phyloP scores from a whole-genome alignment of 306 rosid genomes.

The Vigna reflexopilosa region DNA sequence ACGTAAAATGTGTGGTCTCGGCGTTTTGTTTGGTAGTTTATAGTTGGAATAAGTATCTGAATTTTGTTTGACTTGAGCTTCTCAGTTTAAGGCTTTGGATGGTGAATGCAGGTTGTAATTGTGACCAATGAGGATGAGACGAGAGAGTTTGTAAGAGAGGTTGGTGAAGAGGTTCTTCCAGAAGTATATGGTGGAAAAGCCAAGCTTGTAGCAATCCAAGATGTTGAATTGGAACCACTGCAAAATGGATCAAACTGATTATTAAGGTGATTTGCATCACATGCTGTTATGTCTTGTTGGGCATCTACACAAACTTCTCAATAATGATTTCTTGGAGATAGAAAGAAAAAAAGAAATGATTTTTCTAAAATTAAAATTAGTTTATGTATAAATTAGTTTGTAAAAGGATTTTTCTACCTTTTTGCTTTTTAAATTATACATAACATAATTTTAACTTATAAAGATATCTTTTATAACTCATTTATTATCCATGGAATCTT shows the following conservation, averaged over 20 bases:
- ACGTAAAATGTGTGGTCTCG: not conserved
- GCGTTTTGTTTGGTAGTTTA: slow-evolving; percentile 12
- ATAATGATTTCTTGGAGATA: too few relatives aligned
- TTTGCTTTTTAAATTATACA: too few relatives aligned
- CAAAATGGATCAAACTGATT: slow-evolving; percentile 52
- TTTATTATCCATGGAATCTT: not conserved
- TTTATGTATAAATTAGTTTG: too few relatives aligned
- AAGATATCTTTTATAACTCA: not conserved
- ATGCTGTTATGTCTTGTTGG: not conserved
- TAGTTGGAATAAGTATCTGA: not conserved
- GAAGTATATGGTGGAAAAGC: slow-evolving; percentile 87
- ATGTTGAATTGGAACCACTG: slow-evolving; percentile 53
- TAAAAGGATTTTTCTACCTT: too few relatives aligned
- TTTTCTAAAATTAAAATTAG: too few relatives aligned
- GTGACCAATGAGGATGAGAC: slow-evolving; percentile 74
- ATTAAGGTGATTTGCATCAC: not conserved
- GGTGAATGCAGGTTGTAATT: slow-evolving; percentile 73
- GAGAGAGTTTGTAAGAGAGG: slow-evolving; percentile 56
- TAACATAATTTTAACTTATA: too few relatives aligned
- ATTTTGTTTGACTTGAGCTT: not conserved
- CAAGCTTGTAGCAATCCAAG: slow-evolving; percentile 68
- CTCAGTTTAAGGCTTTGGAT: not conserved
- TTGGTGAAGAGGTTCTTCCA: slow-evolving; percentile 85
- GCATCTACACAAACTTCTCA: not conserved
- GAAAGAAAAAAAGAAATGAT: too few relatives aligned